These are phyloP conservation scores for Aristolochia contorta DNA, from an alignment of 164 flowering plant species.

Conservation along the genomic window DNA sequence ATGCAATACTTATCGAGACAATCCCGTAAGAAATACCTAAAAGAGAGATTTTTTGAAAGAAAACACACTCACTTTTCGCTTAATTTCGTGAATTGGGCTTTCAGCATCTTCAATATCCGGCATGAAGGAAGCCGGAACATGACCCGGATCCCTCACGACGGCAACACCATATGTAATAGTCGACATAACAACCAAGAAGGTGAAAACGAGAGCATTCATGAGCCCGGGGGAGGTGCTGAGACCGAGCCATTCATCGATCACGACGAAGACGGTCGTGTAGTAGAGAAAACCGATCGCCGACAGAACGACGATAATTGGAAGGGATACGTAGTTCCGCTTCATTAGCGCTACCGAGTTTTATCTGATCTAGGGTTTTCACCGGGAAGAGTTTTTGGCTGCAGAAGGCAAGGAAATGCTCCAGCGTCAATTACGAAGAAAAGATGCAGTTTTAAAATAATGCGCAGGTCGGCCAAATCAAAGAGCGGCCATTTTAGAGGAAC, in stretches of 20 bases:
- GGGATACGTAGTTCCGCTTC: slow-evolving; percentile 41
- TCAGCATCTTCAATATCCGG: slow-evolving; percentile 80
- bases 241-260: slow-evolving; percentile 80
- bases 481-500: neutral
- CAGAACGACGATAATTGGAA: slow-evolving; percentile 57
- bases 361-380: neutral
- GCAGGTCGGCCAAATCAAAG: neutral
- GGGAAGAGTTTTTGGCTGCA: neutral
- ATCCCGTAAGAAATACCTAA: neutral
- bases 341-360: slow-evolving; percentile 12
- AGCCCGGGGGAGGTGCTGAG: slow-evolving; percentile 68
- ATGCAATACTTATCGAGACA: too few relatives aligned
- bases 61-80: slow-evolving; percentile 62
- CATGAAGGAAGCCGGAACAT: slow-evolving; percentile 47
- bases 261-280: slow-evolving; percentile 56
- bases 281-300: slow-evolving; percentile 53
- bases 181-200: slow-evolving; percentile 45
- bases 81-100: slow-evolving; percentile 78
- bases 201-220: slow-evolving; percentile 56
- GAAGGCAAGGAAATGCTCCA: neutral
- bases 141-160: slow-evolving; percentile 69
- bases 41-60: neutral
- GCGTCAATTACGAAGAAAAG: neutral
- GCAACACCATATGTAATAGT: slow-evolving; percentile 41
- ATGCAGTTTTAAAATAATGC: neutral